These are phyloP conservation scores for Phytopythium ostracodes DNA, from an alignment of 352 stramenopile species.

Conservation along the genomic window DNA sequence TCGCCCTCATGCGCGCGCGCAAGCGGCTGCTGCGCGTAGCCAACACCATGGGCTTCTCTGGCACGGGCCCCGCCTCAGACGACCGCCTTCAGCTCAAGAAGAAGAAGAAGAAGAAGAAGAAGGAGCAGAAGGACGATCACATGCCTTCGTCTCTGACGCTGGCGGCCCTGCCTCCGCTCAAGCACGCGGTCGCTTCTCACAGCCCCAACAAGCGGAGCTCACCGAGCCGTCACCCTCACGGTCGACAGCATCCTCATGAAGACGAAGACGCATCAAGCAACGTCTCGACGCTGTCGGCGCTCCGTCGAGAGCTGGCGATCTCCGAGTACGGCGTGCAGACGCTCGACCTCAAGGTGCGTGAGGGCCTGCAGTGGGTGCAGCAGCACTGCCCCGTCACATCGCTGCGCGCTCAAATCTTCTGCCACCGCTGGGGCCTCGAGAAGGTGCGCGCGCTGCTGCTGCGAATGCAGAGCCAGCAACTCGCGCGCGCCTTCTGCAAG, in stretches of 20 bases:
- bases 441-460: constrained; percentile 76
- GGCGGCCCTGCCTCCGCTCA: constrained; percentile 52
- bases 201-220: constrained; percentile 38
- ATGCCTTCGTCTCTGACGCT: background rate
- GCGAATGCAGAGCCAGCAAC: constrained; percentile 60
- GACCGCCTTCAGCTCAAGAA: background rate
- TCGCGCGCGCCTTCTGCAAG: constrained; percentile 65
- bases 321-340: constrained; percentile 77
- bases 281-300: constrained; percentile 19
- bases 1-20: constrained; percentile 71
- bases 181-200: constrained; percentile 45
- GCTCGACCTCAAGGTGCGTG: constrained; percentile 65
- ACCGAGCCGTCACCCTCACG: constrained; percentile 1
- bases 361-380: constrained; percentile 85
- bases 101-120: background rate
- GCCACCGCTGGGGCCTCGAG: constrained; percentile 80
- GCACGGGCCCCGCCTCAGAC: constrained; percentile 20
- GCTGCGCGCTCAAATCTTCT: constrained; percentile 81
- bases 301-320: constrained; percentile 72
- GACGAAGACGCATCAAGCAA: constrained; percentile 24
- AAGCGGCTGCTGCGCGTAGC: constrained; percentile 71
- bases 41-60: constrained; percentile 54
- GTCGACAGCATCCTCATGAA: background rate
- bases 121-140: background rate
- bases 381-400: constrained; percentile 77